Evolutionary conservation across 2,329 filamentous ascomycete species (phyloP), one percentile per base, ranked within the genome.

Genomic region (Cordyceps tenuipes): DNA sequence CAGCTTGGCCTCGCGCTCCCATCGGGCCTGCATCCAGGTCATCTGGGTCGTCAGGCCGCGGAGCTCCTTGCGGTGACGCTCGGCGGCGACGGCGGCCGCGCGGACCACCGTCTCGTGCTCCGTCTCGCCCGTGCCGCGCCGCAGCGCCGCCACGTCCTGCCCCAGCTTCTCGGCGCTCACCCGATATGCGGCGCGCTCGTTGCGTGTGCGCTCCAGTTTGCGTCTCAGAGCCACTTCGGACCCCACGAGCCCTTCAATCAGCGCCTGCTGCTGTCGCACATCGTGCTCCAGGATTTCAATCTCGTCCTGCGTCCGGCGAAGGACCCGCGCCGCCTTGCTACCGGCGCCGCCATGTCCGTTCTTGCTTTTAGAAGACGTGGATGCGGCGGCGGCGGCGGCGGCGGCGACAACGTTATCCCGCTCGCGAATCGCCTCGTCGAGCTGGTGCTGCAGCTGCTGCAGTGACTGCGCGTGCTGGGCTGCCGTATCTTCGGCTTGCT

Each of bases 41-140:
- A 97, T 93, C 75, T 97, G 92, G 75, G 94, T 89, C 57, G 85
- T 83, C 69, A 97, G 80, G 19, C 93, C 93, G 65, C 86, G 84
- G 57, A 97, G 77, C 75, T 95, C 90, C 72, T 86, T 86, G 67
- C 80, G 77, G 71, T 94, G 90, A 49, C 82, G 79, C 65, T 83
- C 84, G 67, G 91, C 85, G 50, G 87, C 85, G 54, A 81, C 78
- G 66, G 83, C 79, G 39, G 81, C 79, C 1, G 80, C 81, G 3
- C 81, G 79, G 62, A 84, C 79, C 17, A 83, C 77, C n/a, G 80
- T 80, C 65, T 84, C 81, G 52, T 84, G 79, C 52, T 85, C 79
- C 59, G 77, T 71, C 48, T 82, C 78, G 17, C 74, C 70, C 29
- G 69, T 64, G 13, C 70, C 68, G 29, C 66, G 64, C 10, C 63